Evolutionary conservation across 202 grass and related monocot species (phyloP).

Genomic region (Zizania palustris): DNA sequence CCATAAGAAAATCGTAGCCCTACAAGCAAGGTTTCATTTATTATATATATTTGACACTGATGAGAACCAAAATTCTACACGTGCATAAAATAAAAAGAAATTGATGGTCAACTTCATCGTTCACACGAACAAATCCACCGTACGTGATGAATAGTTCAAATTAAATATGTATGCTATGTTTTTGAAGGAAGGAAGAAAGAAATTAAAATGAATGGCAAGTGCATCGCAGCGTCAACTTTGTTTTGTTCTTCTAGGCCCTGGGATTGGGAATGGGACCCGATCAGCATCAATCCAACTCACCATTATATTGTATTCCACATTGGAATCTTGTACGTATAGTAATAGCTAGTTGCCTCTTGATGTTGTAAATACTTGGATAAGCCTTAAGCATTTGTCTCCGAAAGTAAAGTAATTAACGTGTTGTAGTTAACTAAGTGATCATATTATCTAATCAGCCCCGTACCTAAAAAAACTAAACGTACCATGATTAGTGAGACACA

Average conservation of each 20-base stretch:
- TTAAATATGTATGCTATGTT: too few species aligned
- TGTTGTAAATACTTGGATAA: neutral
- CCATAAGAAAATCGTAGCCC: neutral
- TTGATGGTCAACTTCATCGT: neutral
- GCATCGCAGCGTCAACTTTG: neutral
- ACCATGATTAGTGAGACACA: too few species aligned
- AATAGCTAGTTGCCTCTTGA: neutral
- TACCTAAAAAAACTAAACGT: too few species aligned
- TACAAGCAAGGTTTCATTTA: neutral
- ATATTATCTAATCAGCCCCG: too few species aligned
- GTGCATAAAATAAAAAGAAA: neutral
- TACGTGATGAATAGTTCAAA: slow-evolving; percentile 18
- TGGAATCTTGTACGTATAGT: too few species aligned
- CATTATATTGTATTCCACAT: slow-evolving; percentile 31
- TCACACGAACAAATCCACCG: neutral
- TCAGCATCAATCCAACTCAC: slow-evolving; percentile 45
- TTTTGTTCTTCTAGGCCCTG: neutral
- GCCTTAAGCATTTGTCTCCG: neutral
- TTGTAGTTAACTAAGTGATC: too few species aligned
- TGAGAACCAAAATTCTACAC: neutral
- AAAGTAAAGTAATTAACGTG: too few species aligned
- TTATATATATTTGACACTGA: too few species aligned
- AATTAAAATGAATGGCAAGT: too few species aligned
- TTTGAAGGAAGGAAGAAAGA: too few species aligned
- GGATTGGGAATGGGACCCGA: neutral